Evolutionary conservation across 495 filamentous ascomycete genomes (phyloP), one percentile per base, ranked within the genome.

Genomic region (Penicillium lagena): DNA sequence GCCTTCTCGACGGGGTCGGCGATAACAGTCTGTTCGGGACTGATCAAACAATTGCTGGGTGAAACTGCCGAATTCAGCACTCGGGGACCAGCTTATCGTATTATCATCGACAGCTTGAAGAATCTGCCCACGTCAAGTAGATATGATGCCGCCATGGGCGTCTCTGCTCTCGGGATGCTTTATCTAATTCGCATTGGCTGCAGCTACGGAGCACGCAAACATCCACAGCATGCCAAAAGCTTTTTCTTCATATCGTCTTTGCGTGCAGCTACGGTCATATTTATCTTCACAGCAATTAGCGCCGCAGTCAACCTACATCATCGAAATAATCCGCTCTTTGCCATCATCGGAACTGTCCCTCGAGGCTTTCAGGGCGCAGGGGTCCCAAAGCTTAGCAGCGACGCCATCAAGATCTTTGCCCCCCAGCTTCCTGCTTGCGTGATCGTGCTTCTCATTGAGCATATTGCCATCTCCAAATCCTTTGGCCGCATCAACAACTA

Each of bases 1-100:
- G 90, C 93, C 3, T 98, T 95, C 78, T 97, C 97, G 90, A 97
- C 93, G 2, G 93, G 93, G 7, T 95, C 93, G 0, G 94, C 93
- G 22, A 68, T 99, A 63, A 95, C 80, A 56, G 97, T 99, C 59
- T 80, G 80, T 28, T 75, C 81, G 35, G 91, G 93, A n/a, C 94
- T 97, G 67, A 76, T 96, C 28, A 80, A 86, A 1, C 75, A 75
- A 7, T 58, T 99, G 72, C 83, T 99, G 73, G 93, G 94, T 8
- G 86, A 95, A 61, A 80, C 71, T 0, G 80, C 77, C 6, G 43
- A 60, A 0, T 86, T 94, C 61, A 79, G 76, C 40, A 90, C 83
- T 12, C 77, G 89, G 51, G 87, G 81, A 28, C 56, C 90, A 0
- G 86, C 94, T 0, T 98, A 97, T 55, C 58, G 68, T 50, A 86